Conservation (phyloP, 805 yeast species). For the Hanseniaspora opuntiae region DNA sequence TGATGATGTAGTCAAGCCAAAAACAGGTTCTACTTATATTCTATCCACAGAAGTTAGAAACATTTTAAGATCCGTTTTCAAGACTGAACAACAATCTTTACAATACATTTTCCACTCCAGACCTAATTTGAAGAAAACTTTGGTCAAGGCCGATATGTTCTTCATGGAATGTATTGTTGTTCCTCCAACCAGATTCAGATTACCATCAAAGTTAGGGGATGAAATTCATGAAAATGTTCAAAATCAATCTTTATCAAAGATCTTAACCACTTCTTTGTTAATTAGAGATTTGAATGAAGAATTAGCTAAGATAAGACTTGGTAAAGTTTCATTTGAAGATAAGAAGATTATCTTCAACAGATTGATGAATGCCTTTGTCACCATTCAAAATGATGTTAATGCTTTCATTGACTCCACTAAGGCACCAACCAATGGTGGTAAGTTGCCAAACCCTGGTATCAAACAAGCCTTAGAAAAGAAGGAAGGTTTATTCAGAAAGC, state of each 20-base stretch:
- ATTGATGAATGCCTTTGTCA: slow-evolving; percentile 89
- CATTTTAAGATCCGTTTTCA: slow-evolving; percentile 61
- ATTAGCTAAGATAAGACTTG: slow-evolving; percentile 47
- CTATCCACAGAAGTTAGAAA: slow-evolving; percentile 78
- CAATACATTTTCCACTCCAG: slow-evolving; percentile 69
- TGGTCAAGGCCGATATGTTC: slow-evolving; percentile 63
- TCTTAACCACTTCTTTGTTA: slow-evolving; percentile 63
- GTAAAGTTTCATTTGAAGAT: slow-evolving; percentile 50
- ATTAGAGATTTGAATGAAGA: slow-evolving; percentile 85
- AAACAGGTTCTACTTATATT: slow-evolving; percentile 70
- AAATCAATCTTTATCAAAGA: slow-evolving; percentile 71
- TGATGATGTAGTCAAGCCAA: slow-evolving; percentile 35
- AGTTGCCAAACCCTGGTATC: slow-evolving; percentile 77
- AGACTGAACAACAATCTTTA: slow-evolving; percentile 53
- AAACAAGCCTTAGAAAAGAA: slow-evolving; percentile 96
- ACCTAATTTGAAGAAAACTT: slow-evolving; percentile 39
- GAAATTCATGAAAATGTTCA: slow-evolving; percentile 90
- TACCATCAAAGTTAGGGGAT: slow-evolving; percentile 94
- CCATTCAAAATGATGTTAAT: slow-evolving; percentile 88
- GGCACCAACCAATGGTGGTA: slow-evolving; percentile 55
- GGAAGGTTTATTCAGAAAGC: slow-evolving; percentile 95
- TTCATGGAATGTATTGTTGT: slow-evolving; percentile 80
- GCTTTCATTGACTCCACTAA: slow-evolving; percentile 86
- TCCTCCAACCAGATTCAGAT: slow-evolving; percentile 91
- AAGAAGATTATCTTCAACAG: slow-evolving; percentile 69